These are phyloP conservation scores for Acanthamoeba lugdunensis DNA, from an alignment of 208 protist genomes.

Conservation along the genomic window DNA sequence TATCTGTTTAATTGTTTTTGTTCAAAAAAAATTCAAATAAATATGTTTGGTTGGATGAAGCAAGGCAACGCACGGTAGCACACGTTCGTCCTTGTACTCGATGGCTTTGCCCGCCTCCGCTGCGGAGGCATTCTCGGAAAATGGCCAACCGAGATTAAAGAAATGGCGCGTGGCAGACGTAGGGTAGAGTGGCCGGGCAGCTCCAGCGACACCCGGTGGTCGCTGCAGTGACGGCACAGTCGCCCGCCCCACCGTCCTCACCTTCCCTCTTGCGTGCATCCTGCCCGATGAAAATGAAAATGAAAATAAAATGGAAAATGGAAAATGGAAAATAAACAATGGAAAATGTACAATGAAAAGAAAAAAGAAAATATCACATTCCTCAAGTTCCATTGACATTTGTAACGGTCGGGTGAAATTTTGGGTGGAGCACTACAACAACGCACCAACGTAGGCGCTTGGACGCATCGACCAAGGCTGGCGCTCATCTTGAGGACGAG, in stretches of 20 bases:
- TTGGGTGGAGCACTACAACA: too few species aligned
- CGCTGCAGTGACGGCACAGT: background rate
- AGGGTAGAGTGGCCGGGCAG: background rate
- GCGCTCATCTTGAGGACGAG: too few species aligned
- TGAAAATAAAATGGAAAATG: too few species aligned
- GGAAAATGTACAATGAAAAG: too few species aligned
- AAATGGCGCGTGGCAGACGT: background rate
- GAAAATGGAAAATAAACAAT: too few species aligned
- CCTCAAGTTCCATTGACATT: background rate
- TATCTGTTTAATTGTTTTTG: background rate
- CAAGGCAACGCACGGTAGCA: background rate
- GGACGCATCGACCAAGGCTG: too few species aligned
- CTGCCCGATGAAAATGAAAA: too few species aligned
- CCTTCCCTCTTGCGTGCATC: too few species aligned
- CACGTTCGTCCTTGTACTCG: conserved; percentile 8
- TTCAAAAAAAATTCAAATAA: background rate
- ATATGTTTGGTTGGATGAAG: background rate
- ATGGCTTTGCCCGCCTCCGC: background rate
- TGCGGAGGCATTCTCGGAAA: background rate
- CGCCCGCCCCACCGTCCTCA: background rate
- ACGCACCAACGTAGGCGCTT: too few species aligned
- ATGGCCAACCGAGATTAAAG: background rate
- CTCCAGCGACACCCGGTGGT: too few species aligned
- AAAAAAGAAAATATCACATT: background rate
- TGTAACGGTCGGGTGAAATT: too few species aligned